Conservation (phyloP, 2,329 filamentous ascomycete species). For the Penicillium freii region DNA sequence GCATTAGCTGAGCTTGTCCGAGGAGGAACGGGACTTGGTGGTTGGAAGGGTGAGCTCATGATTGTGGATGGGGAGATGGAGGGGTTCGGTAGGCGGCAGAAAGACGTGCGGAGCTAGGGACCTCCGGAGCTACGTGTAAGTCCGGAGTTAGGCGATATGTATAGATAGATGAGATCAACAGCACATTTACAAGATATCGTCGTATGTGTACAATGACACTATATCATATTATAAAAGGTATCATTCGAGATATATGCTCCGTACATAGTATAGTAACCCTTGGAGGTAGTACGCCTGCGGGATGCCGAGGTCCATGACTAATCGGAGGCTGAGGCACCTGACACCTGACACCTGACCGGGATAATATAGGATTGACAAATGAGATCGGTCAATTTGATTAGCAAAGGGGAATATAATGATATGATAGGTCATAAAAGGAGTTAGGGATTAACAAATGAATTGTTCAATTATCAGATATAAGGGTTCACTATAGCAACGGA, state of each 20-base stretch:
- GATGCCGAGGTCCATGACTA: neutral
- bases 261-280: neutral
- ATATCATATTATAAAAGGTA: neutral
- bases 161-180: neutral
- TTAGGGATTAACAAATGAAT: neutral
- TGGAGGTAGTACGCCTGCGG: neutral
- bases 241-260: neutral
- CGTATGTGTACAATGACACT: neutral
- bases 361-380: neutral
- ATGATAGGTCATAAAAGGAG: neutral
- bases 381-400: neutral
- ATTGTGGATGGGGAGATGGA: slow-evolving; percentile 20
- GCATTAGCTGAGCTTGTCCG: slow-evolving; percentile 66
- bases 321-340: neutral
- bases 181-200: neutral
- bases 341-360: neutral
- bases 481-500: slow-evolving; percentile 2
- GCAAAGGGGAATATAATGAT: neutral
- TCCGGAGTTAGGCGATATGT: neutral
- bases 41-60: slow-evolving; percentile 42
- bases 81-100: slow-evolving; percentile 6
- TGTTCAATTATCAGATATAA: neutral
- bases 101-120: neutral
- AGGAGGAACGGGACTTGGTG: slow-evolving; percentile 68
- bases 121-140: neutral